Base-by-base conservation (phyloP, 495 filamentous ascomycete species). In the Tuber umbilicatum region DNA sequence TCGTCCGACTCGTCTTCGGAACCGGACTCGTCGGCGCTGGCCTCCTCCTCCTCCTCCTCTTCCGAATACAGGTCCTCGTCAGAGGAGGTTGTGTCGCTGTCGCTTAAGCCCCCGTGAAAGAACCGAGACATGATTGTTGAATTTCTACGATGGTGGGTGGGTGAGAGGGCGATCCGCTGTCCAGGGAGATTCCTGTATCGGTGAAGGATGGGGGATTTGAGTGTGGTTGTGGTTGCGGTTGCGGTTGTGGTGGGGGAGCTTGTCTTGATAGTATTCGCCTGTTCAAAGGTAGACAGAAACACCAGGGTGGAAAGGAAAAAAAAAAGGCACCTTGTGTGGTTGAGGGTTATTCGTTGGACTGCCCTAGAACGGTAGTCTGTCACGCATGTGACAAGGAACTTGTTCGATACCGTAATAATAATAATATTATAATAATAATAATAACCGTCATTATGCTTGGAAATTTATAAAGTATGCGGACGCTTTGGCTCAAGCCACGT, bases 81-180 rank as follows among this genome's bases (percentile, higher is more conserved):
- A 76, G 91, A 92, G 83, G 92, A 96, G 83, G 88, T 89, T 84
- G 89, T 89, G 79, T 87, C 85, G 81, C 92, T 95, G 85, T 93
- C 94, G 87, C 93, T 94, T 86, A 93, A 92, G 84, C 91, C 91
- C 80, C 90, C 90, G 85, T 93, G 91, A 89, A 98, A 98, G 87
- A 99, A 99, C 84, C 94, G 92, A 89, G 95, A 98, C 91, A 93
- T 94, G 73, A 77, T 90, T 82, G 77, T 81, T 47, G 38, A 37
- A 64, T 64, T 5, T 64, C 55, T 17, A 64, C 55, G 10, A 35
- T 19, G 16, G 14, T 42, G 31, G 27, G 14, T 17, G 55, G 55
- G 4, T 6, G 55, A 27, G 55, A 7, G 12, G 23, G 17, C 19
- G 72, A 73, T 71, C 35, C 31, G 17, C 23, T 14, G 35, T 16